Base-by-base conservation (phyloP, 139 green algal genomes). In the Axilococcus clingmanii region DNA sequence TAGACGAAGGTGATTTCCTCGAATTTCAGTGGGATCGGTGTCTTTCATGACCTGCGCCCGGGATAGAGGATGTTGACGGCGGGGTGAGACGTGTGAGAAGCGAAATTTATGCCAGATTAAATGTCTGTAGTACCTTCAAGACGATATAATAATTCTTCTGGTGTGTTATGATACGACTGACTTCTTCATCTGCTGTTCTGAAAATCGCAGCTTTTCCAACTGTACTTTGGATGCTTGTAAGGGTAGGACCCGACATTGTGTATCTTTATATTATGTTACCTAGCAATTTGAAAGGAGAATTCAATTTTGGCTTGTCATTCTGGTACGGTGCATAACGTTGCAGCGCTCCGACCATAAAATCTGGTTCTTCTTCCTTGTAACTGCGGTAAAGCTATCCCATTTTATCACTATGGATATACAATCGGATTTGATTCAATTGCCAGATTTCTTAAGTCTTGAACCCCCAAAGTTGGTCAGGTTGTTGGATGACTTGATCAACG, bases 121-220 rank as follows among this genome's bases (percentile, higher is more conserved):
- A 14, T 12, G 33, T 2, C 12, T 16, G 43, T 29, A 9, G 0
- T 22, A 57, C 49, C 49, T 57, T 57, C 14, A 57, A 32, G 23
- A 22, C 32, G 29, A 57, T 46, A 30, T 57, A 57, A 27, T 57
- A 57, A 5, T 57, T 57, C 17, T n/a, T 32, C 22, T 57, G 42
- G 24, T 57, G 25, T 2, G 24, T 20, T 14, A 57, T 32, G 14
- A 57, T 57, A n/a, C 49, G 20, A 28, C 14, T n/a, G 5, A 57
- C 29, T 42, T 57, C 49, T 32, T 57, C 49, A 9, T 57, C 29
- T 27, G 49, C 15, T 19, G 49, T 44, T 33, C 32, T 32, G 19
- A 57, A 57, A n/a, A 22, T 30, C 22, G 49, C 49, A 1, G 35
- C 49, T 42, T 46, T 57, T 11, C 49, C 49, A 33, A 57, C 37